Base-by-base conservation (phyloP, 176 grass and related monocot genomes). In the Panicum miliaceum region DNA sequence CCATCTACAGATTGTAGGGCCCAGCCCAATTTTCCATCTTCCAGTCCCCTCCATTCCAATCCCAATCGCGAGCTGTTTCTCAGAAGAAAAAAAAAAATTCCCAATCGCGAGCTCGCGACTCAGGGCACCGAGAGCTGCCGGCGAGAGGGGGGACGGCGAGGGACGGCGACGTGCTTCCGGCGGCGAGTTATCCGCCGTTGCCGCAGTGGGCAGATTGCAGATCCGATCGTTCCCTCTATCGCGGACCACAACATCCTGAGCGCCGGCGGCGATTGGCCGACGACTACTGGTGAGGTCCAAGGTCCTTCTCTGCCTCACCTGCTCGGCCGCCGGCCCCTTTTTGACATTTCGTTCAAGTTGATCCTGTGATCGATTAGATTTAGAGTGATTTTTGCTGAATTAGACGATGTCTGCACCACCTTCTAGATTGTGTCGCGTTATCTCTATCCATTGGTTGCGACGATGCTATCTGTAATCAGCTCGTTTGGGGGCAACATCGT, bases 391-490 rank as follows among this genome's bases (percentile, higher is more conserved):
- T 14, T 23, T 41, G 8, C 20, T 19, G 25, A 25, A 13, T 50
- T 63, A 11, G 20, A 51, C 34, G 20, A 9, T 51, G 56, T 37
- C 23, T 71, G 15, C 56, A 26, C 59, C 19, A 58, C 10, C 45
- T 15, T 43, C 42, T 46, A 27, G 71, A 43, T 9, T 10, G 8
- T 19, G 22, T 59, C 22, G 2, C 35, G 2, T 38, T 66, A 38
- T 18, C 11, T 42, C 56, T 59, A 20, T 57, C 15, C 65, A 32
- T 59, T 43, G 19, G 48, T 38, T 71, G 35, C 38, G 20, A 32
- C 68, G 35, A 54, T 58, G n/a, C 51, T 57, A 53, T 37, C 63
- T 57, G 23, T 81, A 61, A 61, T 68, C 12, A 59, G 58, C 37
- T 67, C 29, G 35, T 9, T 83, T 51, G 16, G 68, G 64, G 45